phyloP scores from a whole-genome alignment of 2,329 filamentous ascomycete genomes.

The Tolypocladium guangdongense region DNA sequence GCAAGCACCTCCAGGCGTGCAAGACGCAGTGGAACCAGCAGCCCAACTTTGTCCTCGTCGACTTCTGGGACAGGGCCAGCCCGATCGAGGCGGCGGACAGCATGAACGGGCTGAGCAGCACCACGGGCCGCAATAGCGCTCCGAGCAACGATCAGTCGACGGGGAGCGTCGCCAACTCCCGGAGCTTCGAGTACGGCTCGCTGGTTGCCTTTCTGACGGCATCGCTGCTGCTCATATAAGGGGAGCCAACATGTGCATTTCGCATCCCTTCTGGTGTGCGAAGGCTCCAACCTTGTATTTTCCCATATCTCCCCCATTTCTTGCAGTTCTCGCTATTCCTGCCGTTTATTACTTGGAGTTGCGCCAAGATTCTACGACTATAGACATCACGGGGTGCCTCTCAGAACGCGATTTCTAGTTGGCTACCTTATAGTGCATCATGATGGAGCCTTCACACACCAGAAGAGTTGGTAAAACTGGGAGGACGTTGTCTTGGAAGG shows the following conservation, averaged over 20 bases:
- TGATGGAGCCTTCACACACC: no score
- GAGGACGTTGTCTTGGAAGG: background rate
- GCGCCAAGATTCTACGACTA: no score
- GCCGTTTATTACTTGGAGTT: no score
- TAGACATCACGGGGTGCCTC: no score
- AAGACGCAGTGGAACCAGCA: slow-evolving; percentile 44
- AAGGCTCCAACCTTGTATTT: no score
- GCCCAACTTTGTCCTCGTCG: slow-evolving; percentile 67
- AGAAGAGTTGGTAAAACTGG: background rate
- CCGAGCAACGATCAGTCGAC: slow-evolving; percentile 6
- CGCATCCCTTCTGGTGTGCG: no score
- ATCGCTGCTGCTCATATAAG: slow-evolving; percentile 25
- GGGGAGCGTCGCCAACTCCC: slow-evolving; percentile 4
- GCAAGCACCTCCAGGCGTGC: slow-evolving; percentile 43
- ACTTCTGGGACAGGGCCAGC: slow-evolving; percentile 67
- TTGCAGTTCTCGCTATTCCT: no score
- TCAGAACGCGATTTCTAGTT: no score
- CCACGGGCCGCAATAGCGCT: slow-evolving; percentile 22
- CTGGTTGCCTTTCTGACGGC: slow-evolving; percentile 32
- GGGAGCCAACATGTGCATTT: background rate
- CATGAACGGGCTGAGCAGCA: slow-evolving; percentile 45
- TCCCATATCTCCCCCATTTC: no score
- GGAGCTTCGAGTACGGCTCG: slow-evolving; percentile 23
- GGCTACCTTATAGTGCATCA: no score
- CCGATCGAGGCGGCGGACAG: slow-evolving; percentile 58